Percentiles rank a stretch among this genome's conserved stretches.
These are phyloP conservation scores for Wallacemonas collosoma DNA, from an alignment of 208 protist species.

Conservation along the genomic window DNA sequence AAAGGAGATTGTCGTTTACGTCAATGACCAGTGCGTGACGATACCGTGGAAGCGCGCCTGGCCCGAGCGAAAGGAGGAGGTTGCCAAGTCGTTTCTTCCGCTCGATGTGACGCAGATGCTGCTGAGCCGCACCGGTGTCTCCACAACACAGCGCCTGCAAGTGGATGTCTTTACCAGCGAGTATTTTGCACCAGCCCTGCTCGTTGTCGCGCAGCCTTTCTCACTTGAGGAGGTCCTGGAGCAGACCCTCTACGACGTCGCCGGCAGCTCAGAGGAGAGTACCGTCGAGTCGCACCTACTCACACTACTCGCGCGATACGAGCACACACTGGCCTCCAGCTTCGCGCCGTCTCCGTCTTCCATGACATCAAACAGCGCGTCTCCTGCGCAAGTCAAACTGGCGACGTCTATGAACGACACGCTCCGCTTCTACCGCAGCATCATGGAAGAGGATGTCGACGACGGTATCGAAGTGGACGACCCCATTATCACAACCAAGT, in stretches of 20 bases:
- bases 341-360: background rate
- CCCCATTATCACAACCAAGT: constrained; percentile 73
- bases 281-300: constrained; percentile 23
- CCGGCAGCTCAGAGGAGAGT: constrained; percentile 11
- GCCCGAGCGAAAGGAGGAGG: constrained; percentile 63
- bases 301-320: background rate
- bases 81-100: constrained; percentile 72
- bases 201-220: constrained; percentile 57
- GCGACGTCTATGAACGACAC: constrained; percentile 10
- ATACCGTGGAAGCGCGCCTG: constrained; percentile 76
- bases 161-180: constrained; percentile 72
- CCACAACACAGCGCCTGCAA: constrained; percentile 44
- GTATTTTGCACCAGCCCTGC: constrained; percentile 47
- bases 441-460: constrained; percentile 51
- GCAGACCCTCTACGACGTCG: constrained; percentile 31
- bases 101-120: constrained; percentile 80
- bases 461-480: constrained; percentile 68
- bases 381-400: constrained; percentile 9
- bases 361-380: background rate
- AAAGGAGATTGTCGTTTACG: constrained; percentile 76
- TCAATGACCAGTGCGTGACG: constrained; percentile 71
- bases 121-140: constrained; percentile 31
- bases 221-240: constrained; percentile 61
- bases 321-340: background rate
- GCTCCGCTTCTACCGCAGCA: constrained; percentile 30